Evolutionary conservation across 1,284 basidiomycete species (phyloP).

Genomic region (Boletellus deceptivus): DNA sequence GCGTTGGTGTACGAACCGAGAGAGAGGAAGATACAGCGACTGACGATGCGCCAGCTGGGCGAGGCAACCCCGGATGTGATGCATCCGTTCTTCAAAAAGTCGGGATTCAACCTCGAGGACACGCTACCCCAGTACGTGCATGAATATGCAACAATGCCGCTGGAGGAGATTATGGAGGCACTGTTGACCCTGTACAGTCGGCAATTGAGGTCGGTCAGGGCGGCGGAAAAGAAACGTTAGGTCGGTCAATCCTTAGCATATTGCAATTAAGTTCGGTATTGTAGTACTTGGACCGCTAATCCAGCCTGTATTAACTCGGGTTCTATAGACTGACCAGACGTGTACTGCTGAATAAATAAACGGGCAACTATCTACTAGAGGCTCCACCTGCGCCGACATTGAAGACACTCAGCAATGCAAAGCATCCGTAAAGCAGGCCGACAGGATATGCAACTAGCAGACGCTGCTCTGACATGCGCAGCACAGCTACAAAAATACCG

Average conservation of each 20-base stretch:
- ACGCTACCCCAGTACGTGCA: constrained; percentile 83
- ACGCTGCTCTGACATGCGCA: constrained; percentile 91
- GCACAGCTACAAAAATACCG: constrained; percentile 89
- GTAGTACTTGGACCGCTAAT: no score
- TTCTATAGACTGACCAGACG: background rate
- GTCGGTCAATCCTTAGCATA: background rate
- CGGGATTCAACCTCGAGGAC: constrained; percentile 78
- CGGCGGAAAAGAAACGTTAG: constrained; percentile 7
- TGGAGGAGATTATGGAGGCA: constrained; percentile 85
- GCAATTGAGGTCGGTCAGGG: constrained; percentile 48
- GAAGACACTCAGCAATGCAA: constrained; percentile 85
- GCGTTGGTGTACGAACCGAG: constrained; percentile 51
- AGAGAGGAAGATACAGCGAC: constrained; percentile 62
- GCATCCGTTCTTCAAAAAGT: constrained; percentile 83
- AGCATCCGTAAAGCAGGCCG: constrained; percentile 88
- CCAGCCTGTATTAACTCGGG: background rate
- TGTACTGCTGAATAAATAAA: constrained; percentile 11
- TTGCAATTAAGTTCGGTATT: no score
- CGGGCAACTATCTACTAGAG: constrained; percentile 27
- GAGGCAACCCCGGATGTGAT: constrained; percentile 86
- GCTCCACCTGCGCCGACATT: constrained; percentile 45
- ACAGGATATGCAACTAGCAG: constrained; percentile 93
- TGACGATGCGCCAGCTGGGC: constrained; percentile 81
- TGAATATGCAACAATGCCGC: constrained; percentile 79
- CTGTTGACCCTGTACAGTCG: constrained; percentile 78